phyloP scores from a whole-genome alignment of 2,329 filamentous ascomycete species.

The Alternaria consortialis region DNA sequence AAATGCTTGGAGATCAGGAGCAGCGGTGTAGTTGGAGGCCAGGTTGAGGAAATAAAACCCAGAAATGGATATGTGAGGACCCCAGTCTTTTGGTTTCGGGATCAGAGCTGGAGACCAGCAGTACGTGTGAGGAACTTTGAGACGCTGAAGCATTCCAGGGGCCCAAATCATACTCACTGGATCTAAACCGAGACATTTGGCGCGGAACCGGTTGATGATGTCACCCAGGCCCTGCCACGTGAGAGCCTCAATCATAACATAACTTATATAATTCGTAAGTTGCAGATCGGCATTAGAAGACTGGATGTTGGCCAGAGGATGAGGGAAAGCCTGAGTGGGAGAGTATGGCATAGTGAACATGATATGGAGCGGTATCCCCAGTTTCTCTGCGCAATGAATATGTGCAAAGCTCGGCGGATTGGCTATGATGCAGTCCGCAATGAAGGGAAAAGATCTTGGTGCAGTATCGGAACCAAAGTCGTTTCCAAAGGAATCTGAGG shows the following conservation, averaged over 20 bases:
- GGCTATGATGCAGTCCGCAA: constrained; percentile 80
- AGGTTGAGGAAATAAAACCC: constrained; percentile 58
- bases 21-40: constrained; percentile 50
- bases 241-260: constrained; percentile 58
- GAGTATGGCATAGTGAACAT: constrained; percentile 71
- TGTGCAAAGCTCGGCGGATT: constrained; percentile 81
- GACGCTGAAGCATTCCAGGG: constrained; percentile 47
- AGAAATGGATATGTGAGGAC: constrained; percentile 41
- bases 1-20: constrained; percentile 54
- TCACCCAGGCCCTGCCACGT: constrained; percentile 62
- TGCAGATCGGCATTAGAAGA: constrained; percentile 39
- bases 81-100: constrained; percentile 28
- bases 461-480: background rate
- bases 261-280: constrained; percentile 56
- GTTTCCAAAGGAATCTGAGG: background rate
- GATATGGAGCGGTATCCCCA: constrained; percentile 76
- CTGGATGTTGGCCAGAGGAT: constrained; percentile 60
- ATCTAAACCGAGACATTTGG: constrained; percentile 51
- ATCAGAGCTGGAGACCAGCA: constrained; percentile 55
- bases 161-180: constrained; percentile 49
- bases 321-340: constrained; percentile 56
- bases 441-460: constrained; percentile 66
- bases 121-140: constrained; percentile 56
- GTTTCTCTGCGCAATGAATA: constrained; percentile 74
- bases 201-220: constrained; percentile 57